Evolutionary conservation across 495 filamentous ascomycete species (phyloP).

Genomic region (Beverwykella pulmonaria): DNA sequence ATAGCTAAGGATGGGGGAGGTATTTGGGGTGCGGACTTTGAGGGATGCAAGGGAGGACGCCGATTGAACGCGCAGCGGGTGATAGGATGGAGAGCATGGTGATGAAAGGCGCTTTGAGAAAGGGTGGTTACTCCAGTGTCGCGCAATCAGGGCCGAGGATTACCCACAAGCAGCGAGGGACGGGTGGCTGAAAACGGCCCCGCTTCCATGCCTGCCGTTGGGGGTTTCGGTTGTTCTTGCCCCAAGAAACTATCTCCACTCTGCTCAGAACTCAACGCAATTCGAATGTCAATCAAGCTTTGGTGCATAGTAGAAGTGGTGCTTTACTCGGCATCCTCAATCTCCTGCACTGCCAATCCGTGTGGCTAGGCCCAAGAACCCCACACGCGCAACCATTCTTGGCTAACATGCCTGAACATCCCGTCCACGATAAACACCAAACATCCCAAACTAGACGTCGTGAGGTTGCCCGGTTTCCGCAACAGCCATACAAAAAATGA

Average conservation of each 20-base stretch:
- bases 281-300: no score
- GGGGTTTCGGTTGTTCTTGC: not conserved
- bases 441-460: no score
- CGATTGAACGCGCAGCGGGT: not conserved
- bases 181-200: not conserved
- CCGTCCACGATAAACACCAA: no score
- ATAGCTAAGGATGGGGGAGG: not conserved
- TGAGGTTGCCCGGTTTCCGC: no score
- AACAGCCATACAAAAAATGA: no score
- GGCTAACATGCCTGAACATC: no score
- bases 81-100: not conserved
- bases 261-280: no score
- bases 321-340: no score
- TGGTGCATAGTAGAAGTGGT: no score
- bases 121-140: conserved; percentile 3
- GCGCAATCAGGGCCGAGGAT: conserved; percentile 14
- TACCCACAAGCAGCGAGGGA: not conserved
- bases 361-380: not conserved
- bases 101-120: not conserved
- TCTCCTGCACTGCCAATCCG: not conserved
- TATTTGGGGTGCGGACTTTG: not conserved
- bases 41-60: not conserved
- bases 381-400: not conserved
- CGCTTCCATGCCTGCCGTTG: not conserved
- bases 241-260: not conserved